phyloP scores from a whole-genome alignment of 768 basidiomycete genomes.

The Amylocystis lapponica region DNA sequence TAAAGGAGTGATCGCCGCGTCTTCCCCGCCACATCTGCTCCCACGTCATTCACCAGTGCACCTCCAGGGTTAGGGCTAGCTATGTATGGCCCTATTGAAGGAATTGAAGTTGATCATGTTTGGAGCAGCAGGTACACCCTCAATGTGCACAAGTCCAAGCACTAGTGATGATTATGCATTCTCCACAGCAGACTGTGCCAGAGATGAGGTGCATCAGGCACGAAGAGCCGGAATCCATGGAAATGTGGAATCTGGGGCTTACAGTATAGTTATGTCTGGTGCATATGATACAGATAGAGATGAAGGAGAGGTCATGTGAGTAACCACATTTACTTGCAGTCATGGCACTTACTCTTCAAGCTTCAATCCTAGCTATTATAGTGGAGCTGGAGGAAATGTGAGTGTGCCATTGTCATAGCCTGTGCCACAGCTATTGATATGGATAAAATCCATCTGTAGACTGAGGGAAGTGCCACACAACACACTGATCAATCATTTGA shows the following conservation, averaged over 20 bases:
- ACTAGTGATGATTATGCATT: too few relatives aligned
- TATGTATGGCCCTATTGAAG: background rate
- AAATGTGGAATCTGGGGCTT: slow-evolving; percentile 24
- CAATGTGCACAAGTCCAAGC: background rate
- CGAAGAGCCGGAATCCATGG: slow-evolving; percentile 36
- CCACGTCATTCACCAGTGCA: too few relatives aligned
- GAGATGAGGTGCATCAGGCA: slow-evolving; percentile 29
- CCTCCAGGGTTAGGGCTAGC: too few relatives aligned
- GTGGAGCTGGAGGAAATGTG: slow-evolving; percentile 28
- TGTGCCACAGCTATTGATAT: background rate
- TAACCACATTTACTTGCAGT: too few relatives aligned
- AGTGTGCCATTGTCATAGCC: slow-evolving; percentile 3
- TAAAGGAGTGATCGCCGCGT: too few relatives aligned
- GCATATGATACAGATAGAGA: slow-evolving; percentile 40
- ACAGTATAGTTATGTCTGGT: slow-evolving; percentile 36
- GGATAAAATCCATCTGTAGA: background rate
- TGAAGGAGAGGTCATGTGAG: slow-evolving; percentile 26
- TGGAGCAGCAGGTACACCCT: background rate
- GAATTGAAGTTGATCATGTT: background rate
- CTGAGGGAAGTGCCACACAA: background rate
- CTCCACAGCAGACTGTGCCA: slow-evolving; percentile 18
- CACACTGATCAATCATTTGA: background rate
- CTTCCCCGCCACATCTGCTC: too few relatives aligned
- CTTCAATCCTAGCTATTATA: slow-evolving; percentile 27
- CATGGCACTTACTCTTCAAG: background rate